Evolutionary conservation across 2,329 filamentous ascomycete species (phyloP), one percentile per base, ranked within the genome.

Genomic region (Apiospora pterosperma): DNA sequence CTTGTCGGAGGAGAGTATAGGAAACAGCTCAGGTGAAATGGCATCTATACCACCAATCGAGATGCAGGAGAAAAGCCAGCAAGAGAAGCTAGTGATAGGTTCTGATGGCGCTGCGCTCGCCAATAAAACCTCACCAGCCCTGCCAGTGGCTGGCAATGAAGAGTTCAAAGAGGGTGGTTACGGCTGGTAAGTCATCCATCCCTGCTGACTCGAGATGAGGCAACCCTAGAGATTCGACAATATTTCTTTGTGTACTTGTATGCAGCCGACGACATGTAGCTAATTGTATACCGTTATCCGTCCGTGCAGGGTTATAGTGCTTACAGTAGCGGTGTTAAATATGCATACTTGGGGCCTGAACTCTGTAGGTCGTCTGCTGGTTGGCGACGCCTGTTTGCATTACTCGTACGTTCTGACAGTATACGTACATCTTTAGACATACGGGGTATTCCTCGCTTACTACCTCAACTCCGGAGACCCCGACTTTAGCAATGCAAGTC

Each of bases 291-390:
- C 62, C 48, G 66, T 63, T 44, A 7, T 31, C 39, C 14, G 55
- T 12, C 62, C 31, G 28, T 65, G 12, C 61, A 81, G 80, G 80
- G 81, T 88, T 25, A 86, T 87, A 63, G 83, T 86, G n/a, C 70
- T 79, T 3, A 82, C 80, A 42, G 79, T 83, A 67, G 81, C 84
- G 61, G 75, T 86, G 67, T 83, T 91, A 64, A 91, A 91, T 72
- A 86, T 83, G 8, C 90, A 92, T 72, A 92, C 90, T 1, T 93
- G 90, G 90, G 90, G 90, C 8, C 78, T 93, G 66, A 93, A 92
- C 74, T 87, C 85, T 64, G 84, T 87, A 69, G 64, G 83, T 70
- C 16, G 39, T 10, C 14, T 19, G n/a, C 38, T 36, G 36, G 21
- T 55, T 34, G 41, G 34, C 48, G 48, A 55, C 10, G 19, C 28